These are phyloP conservation scores for Primulina tabacum DNA, from an alignment of 257 asterid species.

Conservation along the genomic window DNA sequence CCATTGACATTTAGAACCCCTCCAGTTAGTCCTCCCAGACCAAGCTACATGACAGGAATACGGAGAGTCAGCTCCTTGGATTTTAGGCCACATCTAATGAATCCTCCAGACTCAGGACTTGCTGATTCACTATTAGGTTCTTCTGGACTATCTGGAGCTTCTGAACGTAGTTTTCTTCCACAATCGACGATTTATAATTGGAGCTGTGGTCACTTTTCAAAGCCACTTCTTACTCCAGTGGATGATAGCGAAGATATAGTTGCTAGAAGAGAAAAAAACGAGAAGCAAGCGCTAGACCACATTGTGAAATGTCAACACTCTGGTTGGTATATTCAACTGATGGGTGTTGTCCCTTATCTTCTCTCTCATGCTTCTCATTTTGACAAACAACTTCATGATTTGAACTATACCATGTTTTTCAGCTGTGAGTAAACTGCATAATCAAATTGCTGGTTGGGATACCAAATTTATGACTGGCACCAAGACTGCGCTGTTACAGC, in stretches of 20 bases:
- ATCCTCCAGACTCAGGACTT: constrained; percentile 85
- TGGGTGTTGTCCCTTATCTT: neutral
- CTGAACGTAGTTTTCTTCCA: constrained; percentile 96
- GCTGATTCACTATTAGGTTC: constrained; percentile 95
- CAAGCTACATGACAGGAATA: constrained; percentile 84
- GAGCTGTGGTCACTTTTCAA: constrained; percentile 98
- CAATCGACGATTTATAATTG: constrained; percentile 86
- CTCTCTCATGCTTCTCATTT: neutral
- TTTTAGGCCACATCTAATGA: constrained; percentile 86
- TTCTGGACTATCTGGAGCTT: constrained; percentile 60
- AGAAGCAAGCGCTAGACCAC: constrained; percentile 72
- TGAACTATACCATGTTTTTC: constrained; percentile 20
- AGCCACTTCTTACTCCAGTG: constrained; percentile 85
- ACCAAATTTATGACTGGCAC: constrained; percentile 89
- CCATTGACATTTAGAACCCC: constrained; percentile 95
- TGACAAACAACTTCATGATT: neutral
- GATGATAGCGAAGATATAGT: constrained; percentile 83
- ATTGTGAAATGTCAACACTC: constrained; percentile 87
- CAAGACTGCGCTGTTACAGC: constrained; percentile 71
- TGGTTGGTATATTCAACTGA: constrained; percentile 45
- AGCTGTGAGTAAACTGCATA: constrained; percentile 77
- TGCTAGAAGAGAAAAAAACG: constrained; percentile 84
- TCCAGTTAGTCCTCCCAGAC: constrained; percentile 98
- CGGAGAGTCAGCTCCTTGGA: constrained; percentile 97
- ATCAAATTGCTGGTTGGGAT: constrained; percentile 99